A percentile compares a stretch with the other conserved stretches of the same genome.
These are phyloP conservation scores for Sanghuangporus weigelae DNA, from an alignment of 1,284 basidiomycete genomes.

Conservation along the genomic window DNA sequence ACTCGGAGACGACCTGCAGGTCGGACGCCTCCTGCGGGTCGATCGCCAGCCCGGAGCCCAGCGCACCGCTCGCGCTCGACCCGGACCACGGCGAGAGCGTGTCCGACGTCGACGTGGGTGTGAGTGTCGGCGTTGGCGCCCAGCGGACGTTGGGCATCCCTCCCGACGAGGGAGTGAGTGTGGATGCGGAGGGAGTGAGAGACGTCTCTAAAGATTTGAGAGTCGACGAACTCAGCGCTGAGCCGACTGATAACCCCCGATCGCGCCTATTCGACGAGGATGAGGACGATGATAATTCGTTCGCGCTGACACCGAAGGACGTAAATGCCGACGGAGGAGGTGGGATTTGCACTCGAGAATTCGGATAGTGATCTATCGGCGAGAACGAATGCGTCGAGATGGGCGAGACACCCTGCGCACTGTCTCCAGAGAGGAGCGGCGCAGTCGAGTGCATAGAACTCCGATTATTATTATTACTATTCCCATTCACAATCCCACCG, in stretches of 20 bases:
- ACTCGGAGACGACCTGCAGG: constrained; percentile 61
- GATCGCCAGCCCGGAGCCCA: constrained; percentile 28
- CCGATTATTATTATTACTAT: neutral
- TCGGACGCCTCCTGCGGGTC: constrained; percentile 66
- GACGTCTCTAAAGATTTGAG: no score
- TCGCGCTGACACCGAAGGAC: neutral
- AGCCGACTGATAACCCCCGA: neutral
- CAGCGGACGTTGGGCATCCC: constrained; percentile 15
- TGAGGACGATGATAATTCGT: neutral
- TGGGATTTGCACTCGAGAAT: neutral
- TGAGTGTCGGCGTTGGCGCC: neutral
- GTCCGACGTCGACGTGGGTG: neutral
- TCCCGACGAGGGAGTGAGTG: constrained; percentile 25
- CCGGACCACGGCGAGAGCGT: constrained; percentile 4
- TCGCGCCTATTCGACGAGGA: neutral
- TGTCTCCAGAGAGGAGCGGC: constrained; percentile 6
- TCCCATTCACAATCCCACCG: neutral
- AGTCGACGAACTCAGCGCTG: neutral
- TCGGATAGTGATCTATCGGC: neutral
- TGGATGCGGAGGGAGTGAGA: neutral
- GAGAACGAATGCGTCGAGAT: neutral
- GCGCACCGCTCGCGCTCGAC: constrained; percentile 18
- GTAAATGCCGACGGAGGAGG: neutral
- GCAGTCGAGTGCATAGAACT: constrained; percentile 3
- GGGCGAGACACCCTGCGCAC: constrained; percentile 1